These are phyloP conservation scores for Penicillium sp. DNA, from an alignment of 2,329 filamentous ascomycete species.

Conservation along the genomic window DNA sequence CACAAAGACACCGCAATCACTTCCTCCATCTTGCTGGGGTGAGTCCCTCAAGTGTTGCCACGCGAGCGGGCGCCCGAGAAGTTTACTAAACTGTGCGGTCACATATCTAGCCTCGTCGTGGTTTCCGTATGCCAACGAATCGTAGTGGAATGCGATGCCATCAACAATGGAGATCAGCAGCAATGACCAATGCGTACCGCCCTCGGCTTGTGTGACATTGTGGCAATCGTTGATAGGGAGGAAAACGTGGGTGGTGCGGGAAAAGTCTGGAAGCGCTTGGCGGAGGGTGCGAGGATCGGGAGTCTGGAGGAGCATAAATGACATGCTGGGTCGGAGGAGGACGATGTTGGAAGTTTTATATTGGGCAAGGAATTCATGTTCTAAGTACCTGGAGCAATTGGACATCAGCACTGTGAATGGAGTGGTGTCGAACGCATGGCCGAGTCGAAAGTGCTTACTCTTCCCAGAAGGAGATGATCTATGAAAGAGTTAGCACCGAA, in stretches of 20 bases:
- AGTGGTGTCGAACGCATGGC: background rate
- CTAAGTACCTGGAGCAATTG: constrained; percentile 64
- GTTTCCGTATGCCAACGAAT: constrained; percentile 78
- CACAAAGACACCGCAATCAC: constrained; percentile 94
- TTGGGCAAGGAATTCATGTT: constrained; percentile 78
- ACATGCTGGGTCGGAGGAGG: constrained; percentile 89
- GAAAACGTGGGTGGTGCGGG: constrained; percentile 84
- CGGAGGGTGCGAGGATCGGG: constrained; percentile 58
- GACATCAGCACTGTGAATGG: constrained; percentile 13
- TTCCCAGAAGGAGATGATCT: constrained; percentile 98
- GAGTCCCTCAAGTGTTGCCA: constrained; percentile 83
- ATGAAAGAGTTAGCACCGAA: constrained; percentile 29
- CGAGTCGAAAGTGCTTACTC: constrained; percentile 61
- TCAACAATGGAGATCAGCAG: constrained; percentile 88
- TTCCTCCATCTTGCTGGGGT: constrained; percentile 88
- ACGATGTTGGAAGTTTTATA: constrained; percentile 85
- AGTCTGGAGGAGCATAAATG: constrained; percentile 83
- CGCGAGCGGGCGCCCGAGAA: constrained; percentile 66
- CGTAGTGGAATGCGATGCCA: constrained; percentile 93
- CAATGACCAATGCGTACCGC: constrained; percentile 91
- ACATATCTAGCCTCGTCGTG: constrained; percentile 70
- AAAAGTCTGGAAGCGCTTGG: constrained; percentile 78
- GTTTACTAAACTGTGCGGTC: constrained; percentile 66
- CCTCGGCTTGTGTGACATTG: constrained; percentile 76
- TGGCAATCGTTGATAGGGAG: constrained; percentile 90